Conservation (phyloP, 2,329 filamentous ascomycete species). For the Penicillium sp. region DNA sequence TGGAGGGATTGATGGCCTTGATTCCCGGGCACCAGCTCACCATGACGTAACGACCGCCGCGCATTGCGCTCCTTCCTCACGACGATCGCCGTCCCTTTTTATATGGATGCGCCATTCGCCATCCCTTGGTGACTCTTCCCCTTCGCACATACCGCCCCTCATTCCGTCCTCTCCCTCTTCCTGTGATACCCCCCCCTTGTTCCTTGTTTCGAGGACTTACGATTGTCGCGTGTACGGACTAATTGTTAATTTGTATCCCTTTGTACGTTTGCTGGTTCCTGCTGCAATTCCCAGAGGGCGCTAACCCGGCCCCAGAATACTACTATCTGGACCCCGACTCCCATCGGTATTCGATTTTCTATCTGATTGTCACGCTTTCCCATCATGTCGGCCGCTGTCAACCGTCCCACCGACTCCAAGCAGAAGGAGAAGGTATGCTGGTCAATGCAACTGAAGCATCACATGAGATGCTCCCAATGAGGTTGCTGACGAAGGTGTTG, state of each 20-base stretch:
- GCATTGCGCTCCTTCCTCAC: too few species aligned
- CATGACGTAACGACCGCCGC: too few species aligned
- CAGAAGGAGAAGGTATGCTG: conserved; percentile 65
- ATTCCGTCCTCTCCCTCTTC: conserved; percentile 16
- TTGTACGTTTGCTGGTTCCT: conserved; percentile 14
- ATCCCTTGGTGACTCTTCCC: conserved; percentile 2
- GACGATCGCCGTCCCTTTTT: background rate
- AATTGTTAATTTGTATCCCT: conserved; percentile 19
- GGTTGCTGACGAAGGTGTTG: conserved; percentile 12
- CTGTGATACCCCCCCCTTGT: conserved; percentile 25
- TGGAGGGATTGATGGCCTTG: too few species aligned
- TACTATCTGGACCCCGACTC: conserved; percentile 4
- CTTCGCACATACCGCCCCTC: conserved; percentile 17
- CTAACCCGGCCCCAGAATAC: conserved; percentile 14
- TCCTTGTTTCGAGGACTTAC: conserved; percentile 9
- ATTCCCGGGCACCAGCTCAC: too few species aligned
- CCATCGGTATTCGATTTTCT: background rate
- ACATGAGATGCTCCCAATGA: background rate
- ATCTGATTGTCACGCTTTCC: conserved; percentile 7
- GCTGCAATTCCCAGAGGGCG: conserved; percentile 10
- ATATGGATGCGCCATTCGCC: background rate
- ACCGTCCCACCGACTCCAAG: conserved; percentile 69
- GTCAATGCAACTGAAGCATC: background rate
- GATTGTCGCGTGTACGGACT: too few species aligned
- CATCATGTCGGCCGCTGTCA: conserved; percentile 52